A percentile compares a stretch with the other conserved stretches of the same genome.
phyloP scores from a whole-genome alignment of 2,329 filamentous ascomycete species.

The Decorospora gaudefroyi region DNA sequence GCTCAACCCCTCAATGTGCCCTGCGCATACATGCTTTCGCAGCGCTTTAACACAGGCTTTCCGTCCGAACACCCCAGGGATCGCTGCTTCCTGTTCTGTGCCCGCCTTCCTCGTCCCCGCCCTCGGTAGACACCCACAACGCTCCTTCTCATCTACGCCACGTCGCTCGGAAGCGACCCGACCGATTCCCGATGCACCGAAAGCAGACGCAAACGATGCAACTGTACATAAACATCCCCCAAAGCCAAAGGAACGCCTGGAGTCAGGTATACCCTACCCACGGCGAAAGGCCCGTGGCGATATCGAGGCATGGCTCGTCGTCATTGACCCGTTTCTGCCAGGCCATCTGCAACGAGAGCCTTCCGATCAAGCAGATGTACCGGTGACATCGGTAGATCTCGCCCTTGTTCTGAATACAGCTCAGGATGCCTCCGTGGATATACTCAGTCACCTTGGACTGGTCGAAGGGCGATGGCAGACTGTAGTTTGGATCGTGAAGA shows the following conservation, averaged over 20 bases:
- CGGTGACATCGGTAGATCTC: slow-evolving; percentile 36
- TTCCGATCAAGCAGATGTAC: slow-evolving; percentile 11
- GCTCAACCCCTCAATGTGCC: slow-evolving; percentile 43
- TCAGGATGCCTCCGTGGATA: slow-evolving; percentile 42
- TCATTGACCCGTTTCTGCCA: slow-evolving; percentile 48
- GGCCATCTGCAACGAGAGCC: slow-evolving; percentile 33
- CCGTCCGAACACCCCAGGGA: slow-evolving; percentile 30
- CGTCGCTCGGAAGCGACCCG: slow-evolving; percentile 18
- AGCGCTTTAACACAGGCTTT: slow-evolving; percentile 46
- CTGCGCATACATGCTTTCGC: slow-evolving; percentile 46
- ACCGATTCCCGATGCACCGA: slow-evolving; percentile 1
- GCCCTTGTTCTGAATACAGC: slow-evolving; percentile 32
- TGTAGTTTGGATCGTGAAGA: slow-evolving; percentile 54
- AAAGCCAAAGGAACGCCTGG: slow-evolving; percentile 16
- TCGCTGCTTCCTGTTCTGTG: slow-evolving; percentile 31
- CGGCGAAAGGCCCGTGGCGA: slow-evolving; percentile 26
- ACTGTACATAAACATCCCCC: slow-evolving; percentile 5
- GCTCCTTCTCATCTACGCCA: slow-evolving; percentile 33
- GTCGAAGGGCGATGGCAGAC: slow-evolving; percentile 50
- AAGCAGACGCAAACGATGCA: slow-evolving; percentile 2
- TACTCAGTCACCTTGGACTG: slow-evolving; percentile 49
- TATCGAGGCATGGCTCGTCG: slow-evolving; percentile 41
- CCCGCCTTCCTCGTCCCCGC: slow-evolving; percentile 45
- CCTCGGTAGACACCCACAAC: slow-evolving; percentile 27
- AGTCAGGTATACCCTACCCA: slow-evolving; percentile 31